phyloP scores from a whole-genome alignment of 2,329 filamentous ascomycete genomes.

The Diaporthe citri region DNA sequence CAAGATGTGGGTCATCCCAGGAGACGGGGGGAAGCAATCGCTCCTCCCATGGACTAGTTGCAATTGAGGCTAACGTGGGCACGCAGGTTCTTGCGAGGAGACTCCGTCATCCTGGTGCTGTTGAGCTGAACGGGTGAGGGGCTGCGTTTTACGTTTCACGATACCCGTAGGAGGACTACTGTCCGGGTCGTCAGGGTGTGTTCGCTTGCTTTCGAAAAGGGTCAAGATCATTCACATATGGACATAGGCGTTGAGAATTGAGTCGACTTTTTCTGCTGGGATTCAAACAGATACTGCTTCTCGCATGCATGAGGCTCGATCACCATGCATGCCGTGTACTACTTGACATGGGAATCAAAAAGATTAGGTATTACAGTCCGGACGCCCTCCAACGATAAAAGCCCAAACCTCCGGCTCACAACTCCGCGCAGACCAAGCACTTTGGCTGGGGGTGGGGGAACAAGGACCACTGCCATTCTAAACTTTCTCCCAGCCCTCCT shows the following conservation, averaged over 20 bases:
- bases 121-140: conserved; percentile 73
- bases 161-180: conserved; percentile 38
- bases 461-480: background rate
- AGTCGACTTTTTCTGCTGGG: conserved; percentile 38
- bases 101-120: conserved; percentile 88
- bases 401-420: conserved; percentile 27
- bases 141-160: conserved; percentile 35
- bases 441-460: background rate
- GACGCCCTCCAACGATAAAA: conserved; percentile 22
- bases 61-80: conserved; percentile 32
- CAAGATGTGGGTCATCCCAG: conserved; percentile 79
- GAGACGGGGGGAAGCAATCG: background rate
- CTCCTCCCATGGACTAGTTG: background rate
- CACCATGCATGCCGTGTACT: conserved; percentile 8
- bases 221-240: conserved; percentile 41
- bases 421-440: conserved; percentile 32
- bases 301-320: conserved; percentile 25
- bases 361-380: conserved; percentile 30
- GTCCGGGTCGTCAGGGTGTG: conserved; percentile 39
- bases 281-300: conserved; percentile 11
- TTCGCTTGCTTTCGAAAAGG: conserved; percentile 38
- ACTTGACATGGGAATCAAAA: conserved; percentile 22
- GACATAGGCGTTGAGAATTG: conserved; percentile 42
- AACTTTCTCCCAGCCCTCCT: conserved; percentile 53
- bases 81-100: conserved; percentile 83